Base-by-base conservation (phyloP, 2,329 filamentous ascomycete genomes). In the Cladosporium colombiae region DNA sequence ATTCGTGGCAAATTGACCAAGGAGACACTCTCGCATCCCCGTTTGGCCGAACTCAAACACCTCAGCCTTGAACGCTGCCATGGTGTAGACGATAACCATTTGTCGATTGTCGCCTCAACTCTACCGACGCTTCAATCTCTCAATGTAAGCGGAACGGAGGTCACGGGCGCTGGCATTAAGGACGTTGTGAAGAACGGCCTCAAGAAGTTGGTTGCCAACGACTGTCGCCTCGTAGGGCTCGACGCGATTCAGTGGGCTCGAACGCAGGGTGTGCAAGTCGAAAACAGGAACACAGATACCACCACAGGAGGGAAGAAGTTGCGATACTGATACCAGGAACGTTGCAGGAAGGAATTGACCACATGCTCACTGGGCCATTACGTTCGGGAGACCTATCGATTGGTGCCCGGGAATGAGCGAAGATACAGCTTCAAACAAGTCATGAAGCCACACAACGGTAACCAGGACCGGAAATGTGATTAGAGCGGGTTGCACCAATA, bases 191-290 rank as follows among this genome's bases (percentile, higher is more conserved):
- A 64, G 8, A 31, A 21, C 14, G 25, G 65, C 7, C 66, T 81
- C 5, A 70, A 70, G 50, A 67, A 66, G 13, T 68, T 81, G 21
- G 72, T 71, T 2, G 69, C 79, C 21, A 72, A 80, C 53, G 67
- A 77, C 10, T 82, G 80, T 57, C 62, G 62, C 2, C 59, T 70
- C 7, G 73, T 82, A 1, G 74, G 76, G 18, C 68, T 75, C 1
- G 80, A 82, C 71, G 80, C 79, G 0, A 72, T 81, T 4, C 73
- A 75, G 14, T 81, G 79, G 74, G 80, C 80, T 3, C 69, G 75
- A 58, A 65, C 61, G 6, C 75, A 75, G 65, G 79, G 79, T 13
- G 63, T 78, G 10, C 64, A 71, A 46, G 74, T 78, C 2, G 71
- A 73, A 13, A 69, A 69, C 44, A 66, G 67, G 27, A 70, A 56